Base-by-base conservation (phyloP, 2,329 filamentous ascomycete species). In the Colletotrichum sidae region DNA sequence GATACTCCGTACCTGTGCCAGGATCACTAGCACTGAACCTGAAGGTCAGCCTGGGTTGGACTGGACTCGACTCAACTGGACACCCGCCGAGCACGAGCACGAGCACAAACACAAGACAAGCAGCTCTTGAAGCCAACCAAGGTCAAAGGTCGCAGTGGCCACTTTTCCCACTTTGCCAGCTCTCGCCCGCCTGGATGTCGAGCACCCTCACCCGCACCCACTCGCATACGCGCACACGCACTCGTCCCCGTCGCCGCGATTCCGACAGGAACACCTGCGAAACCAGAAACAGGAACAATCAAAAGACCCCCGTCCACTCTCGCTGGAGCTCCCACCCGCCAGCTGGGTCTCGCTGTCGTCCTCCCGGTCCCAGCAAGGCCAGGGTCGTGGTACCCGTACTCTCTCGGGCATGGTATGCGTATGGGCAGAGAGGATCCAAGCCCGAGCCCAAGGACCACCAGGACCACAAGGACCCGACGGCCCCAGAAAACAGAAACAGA, bases 361-460 rank as follows among this genome's bases (percentile, higher is more conserved):
- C 45, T 61, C 61, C 61, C 57, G 56, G 61, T 52, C 61, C 61
- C 50, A 60, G 61, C 42, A 54, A 60, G 50, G 50, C 34, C 61
- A 58, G 60, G 60, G 54, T 49, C 35, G 47, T 35, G 25, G 25
- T 25, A 25, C 25, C 25, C 25, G 25, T 25, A 25, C 25, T 5
- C 25, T 25, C 3, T 25, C 25, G 25, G 4, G 25, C 25, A 25
- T 25, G 25, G 25, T 25, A 25, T 25, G 25, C 25, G 25, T 25
- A 25, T 25, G 25, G 25, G 25, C 25, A 41, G 51, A 55, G 46
- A 58, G 41, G 45, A 35, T 51, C 56, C 56, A 46, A 55, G 42
- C 9, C 52, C 53, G 45, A 61, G 45, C 55, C 49, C 25, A 25
- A 25, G 37, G 49, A 60, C 56, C 59, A 45, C 49, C 39, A 35